phyloP scores from a whole-genome alignment of 257 asterid species.

The Rauvolfia tetraphylla region DNA sequence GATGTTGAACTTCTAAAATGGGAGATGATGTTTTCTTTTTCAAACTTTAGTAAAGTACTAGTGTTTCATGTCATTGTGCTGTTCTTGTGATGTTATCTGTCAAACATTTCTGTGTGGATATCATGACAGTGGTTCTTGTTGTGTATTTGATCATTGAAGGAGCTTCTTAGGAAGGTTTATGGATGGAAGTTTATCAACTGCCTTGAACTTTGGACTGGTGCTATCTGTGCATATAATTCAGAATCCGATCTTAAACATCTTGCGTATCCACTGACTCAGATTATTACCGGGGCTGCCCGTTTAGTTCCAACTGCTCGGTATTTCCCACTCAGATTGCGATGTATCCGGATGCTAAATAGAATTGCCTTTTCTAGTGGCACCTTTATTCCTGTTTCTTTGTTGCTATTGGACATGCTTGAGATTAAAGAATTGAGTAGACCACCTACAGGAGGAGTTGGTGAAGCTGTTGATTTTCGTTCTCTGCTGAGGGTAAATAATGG shows the following conservation, averaged over 20 bases:
- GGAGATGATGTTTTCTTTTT: neutral
- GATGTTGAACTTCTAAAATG: neutral
- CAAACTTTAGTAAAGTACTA: neutral
- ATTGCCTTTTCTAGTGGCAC: conserved; percentile 75
- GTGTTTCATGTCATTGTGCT: neutral
- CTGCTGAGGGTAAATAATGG: conserved; percentile 52
- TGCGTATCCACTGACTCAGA: conserved; percentile 88
- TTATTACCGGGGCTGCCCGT: conserved; percentile 85
- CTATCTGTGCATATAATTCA: conserved; percentile 67
- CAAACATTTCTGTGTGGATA: neutral
- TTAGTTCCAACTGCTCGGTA: conserved; percentile 84
- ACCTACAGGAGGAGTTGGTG: conserved; percentile 91
- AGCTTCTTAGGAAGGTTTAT: conserved; percentile 76
- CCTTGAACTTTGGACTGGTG: conserved; percentile 97
- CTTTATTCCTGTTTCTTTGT: conserved; percentile 76
- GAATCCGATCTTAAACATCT: conserved; percentile 77
- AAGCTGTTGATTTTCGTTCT: conserved; percentile 70
- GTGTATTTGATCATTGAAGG: conserved; percentile 38
- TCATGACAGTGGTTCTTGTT: neutral
- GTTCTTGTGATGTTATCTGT: neutral
- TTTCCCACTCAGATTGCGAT: conserved; percentile 87
- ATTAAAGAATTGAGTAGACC: conserved; percentile 84
- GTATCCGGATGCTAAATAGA: conserved; percentile 86
- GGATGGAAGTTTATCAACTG: conserved; percentile 92
- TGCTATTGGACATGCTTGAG: conserved; percentile 83